Percentiles rank a stretch among this genome's conserved stretches.
These are phyloP conservation scores for Pseudogymnoascus sp. DNA, from an alignment of 2,329 filamentous ascomycete genomes.

Conservation along the genomic window DNA sequence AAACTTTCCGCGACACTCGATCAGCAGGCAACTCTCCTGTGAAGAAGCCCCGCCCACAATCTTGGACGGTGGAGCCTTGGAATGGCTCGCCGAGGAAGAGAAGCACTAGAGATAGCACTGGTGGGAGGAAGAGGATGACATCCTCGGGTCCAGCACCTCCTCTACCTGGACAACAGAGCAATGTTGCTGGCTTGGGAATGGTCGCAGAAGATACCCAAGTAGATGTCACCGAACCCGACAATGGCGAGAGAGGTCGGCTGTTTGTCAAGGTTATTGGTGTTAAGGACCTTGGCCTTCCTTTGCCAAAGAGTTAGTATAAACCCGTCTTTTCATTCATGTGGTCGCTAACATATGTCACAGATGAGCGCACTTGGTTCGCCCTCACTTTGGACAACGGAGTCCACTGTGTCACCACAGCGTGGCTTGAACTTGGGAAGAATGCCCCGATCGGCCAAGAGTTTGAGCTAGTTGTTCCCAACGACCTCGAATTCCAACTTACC, in stretches of 20 bases:
- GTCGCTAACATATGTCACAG: slow-evolving; percentile 38
- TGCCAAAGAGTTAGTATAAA: slow-evolving; percentile 69
- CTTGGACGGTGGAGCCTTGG: slow-evolving; percentile 97
- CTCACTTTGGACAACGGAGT: slow-evolving; percentile 96
- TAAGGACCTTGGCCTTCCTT: slow-evolving; percentile 85
- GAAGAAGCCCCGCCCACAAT: slow-evolving; percentile 75
- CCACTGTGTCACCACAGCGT: slow-evolving; percentile 94
- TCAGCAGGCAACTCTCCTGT: slow-evolving; percentile 62
- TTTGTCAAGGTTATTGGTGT: slow-evolving; percentile 99
- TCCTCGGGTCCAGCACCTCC: slow-evolving; percentile 62
- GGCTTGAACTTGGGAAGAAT: slow-evolving; percentile 84
- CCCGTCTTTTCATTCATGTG: not conserved
- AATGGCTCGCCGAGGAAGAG: slow-evolving; percentile 69
- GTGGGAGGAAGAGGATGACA: slow-evolving; percentile 32
- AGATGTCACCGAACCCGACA: slow-evolving; percentile 44
- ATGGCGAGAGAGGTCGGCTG: slow-evolving; percentile 77
- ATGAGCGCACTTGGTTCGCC: slow-evolving; percentile 88
- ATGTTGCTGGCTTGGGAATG: slow-evolving; percentile 53
- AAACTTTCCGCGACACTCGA: slow-evolving; percentile 45
- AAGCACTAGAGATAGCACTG: slow-evolving; percentile 53
- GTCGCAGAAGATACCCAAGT: slow-evolving; percentile 61
- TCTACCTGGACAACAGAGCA: slow-evolving; percentile 80
- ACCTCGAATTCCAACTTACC: slow-evolving; percentile 97
- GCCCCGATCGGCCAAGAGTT: slow-evolving; percentile 97
- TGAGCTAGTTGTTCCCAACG: slow-evolving; percentile 91